These are phyloP conservation scores for Vitis hybrid DNA, from an alignment of 177 flowering plant species.

Conservation along the genomic window DNA sequence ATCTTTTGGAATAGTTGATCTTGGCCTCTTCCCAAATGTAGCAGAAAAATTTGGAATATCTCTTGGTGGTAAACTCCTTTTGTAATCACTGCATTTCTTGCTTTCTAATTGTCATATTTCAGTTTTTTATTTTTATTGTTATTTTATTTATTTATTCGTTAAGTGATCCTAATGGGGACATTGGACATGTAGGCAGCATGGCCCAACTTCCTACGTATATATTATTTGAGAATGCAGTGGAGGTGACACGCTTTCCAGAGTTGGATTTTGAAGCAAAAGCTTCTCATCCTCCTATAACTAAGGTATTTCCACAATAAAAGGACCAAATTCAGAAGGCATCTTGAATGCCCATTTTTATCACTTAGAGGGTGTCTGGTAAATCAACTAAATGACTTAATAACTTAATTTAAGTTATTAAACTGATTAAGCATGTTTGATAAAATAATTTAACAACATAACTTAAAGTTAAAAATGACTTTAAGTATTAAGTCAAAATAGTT, in stretches of 20 bases:
- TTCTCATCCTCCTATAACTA: constrained; percentile 47
- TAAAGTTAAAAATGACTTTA: no score
- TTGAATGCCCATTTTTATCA: no score
- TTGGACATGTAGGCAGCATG: constrained; percentile 41
- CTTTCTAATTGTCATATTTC: neutral
- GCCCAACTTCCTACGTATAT: constrained; percentile 80
- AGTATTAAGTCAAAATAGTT: no score
- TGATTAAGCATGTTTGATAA: no score
- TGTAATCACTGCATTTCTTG: neutral
- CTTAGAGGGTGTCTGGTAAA: no score
- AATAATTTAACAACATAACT: no score
- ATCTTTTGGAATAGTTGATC: constrained; percentile 86
- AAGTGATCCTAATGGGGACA: neutral
- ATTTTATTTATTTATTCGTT: neutral
- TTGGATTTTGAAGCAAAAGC: constrained; percentile 47
- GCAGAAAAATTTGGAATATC: constrained; percentile 88
- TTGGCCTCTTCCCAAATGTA: constrained; percentile 92
- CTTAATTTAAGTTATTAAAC: no score
- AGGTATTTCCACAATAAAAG: constrained; percentile 43
- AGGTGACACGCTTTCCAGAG: constrained; percentile 71
- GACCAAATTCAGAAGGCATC: no score
- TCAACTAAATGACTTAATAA: no score
- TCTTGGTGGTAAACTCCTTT: constrained; percentile 42
- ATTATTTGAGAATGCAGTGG: constrained; percentile 73
- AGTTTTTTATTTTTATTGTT: neutral